Conservation (phyloP, 179 eudicot genomes). For the Patellifolia procumbens region DNA sequence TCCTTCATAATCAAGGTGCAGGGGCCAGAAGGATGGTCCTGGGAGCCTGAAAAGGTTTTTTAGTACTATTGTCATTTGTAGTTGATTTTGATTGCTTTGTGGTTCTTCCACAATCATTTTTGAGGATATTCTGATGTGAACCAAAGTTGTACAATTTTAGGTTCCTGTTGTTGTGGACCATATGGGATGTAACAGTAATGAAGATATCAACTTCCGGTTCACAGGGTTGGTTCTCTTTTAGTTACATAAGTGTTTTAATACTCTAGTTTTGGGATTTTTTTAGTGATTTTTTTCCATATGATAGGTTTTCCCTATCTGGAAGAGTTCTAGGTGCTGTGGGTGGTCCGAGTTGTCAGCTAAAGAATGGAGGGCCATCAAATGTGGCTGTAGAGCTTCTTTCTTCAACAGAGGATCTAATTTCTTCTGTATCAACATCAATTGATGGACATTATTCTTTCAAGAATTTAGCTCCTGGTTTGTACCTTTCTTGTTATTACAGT, state of each 20-base stretch:
- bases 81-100: constrained; percentile 4
- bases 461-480: constrained; percentile 79
- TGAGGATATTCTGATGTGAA: constrained; percentile 24
- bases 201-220: constrained; percentile 90
- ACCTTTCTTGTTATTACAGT: not conserved
- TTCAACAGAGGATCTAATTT: constrained; percentile 53
- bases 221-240: constrained; percentile 71
- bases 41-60: constrained; percentile 82
- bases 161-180: constrained; percentile 82
- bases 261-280: not conserved
- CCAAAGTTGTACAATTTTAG: constrained; percentile 40
- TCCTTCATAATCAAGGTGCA: constrained; percentile 84
- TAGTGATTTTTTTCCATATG: constrained; percentile 20
- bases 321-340: constrained; percentile 87
- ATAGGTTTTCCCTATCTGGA: constrained; percentile 85
- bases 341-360: constrained; percentile 71
- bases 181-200: constrained; percentile 88
- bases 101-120: not conserved
- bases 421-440: constrained; percentile 69
- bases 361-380: constrained; percentile 82
- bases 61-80: not conserved
- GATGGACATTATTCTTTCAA: constrained; percentile 70
- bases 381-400: constrained; percentile 82
- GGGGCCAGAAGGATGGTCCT: constrained; percentile 97
- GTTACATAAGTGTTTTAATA: not conserved